Evolutionary conservation across 2,329 filamentous ascomycete genomes (phyloP).

Genomic region (Aspergillus felis): DNA sequence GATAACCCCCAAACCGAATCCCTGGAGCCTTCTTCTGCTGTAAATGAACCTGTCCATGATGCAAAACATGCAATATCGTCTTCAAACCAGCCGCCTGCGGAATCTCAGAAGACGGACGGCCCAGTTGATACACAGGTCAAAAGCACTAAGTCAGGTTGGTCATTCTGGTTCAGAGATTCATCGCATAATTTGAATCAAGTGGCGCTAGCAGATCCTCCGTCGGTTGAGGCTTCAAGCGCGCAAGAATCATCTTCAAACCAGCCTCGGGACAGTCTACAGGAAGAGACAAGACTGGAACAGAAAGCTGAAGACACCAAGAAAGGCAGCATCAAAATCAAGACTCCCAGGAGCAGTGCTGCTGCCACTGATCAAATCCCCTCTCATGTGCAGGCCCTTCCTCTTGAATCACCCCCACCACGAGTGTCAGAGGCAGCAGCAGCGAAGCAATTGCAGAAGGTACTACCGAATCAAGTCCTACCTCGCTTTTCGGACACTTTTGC

Average conservation of each 20-base stretch:
- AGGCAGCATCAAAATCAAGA: constrained; percentile 28
- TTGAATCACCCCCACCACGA: constrained; percentile 16
- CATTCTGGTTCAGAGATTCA: constrained; percentile 39
- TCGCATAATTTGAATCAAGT: constrained; percentile 22
- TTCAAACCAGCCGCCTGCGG: constrained; percentile 12
- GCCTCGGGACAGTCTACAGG: constrained; percentile 8
- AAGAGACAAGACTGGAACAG: constrained; percentile 18
- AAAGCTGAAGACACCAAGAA: constrained; percentile 26
- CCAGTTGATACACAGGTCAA: constrained; percentile 18
- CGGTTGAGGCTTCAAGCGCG: constrained; percentile 20
- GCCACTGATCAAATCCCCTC: constrained; percentile 20
- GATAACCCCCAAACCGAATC: background rate
- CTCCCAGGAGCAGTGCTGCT: constrained; percentile 19
- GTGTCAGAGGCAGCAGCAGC: constrained; percentile 32
- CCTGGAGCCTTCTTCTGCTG: constrained; percentile 6
- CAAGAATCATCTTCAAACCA: constrained; percentile 17
- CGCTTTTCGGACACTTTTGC: constrained; percentile 46
- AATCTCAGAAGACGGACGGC: constrained; percentile 15
- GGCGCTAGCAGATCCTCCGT: constrained; percentile 23
- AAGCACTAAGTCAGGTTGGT: constrained; percentile 33
- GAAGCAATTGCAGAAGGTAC: constrained; percentile 32
- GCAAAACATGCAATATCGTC: constrained; percentile 7
- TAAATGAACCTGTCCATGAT: constrained; percentile 5
- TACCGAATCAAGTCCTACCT: constrained; percentile 48
- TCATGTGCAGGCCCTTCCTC: constrained; percentile 12